These are phyloP conservation scores for Eucalyptus cladocalyx DNA, from an alignment of 345 rosid species.

Conservation along the genomic window DNA sequence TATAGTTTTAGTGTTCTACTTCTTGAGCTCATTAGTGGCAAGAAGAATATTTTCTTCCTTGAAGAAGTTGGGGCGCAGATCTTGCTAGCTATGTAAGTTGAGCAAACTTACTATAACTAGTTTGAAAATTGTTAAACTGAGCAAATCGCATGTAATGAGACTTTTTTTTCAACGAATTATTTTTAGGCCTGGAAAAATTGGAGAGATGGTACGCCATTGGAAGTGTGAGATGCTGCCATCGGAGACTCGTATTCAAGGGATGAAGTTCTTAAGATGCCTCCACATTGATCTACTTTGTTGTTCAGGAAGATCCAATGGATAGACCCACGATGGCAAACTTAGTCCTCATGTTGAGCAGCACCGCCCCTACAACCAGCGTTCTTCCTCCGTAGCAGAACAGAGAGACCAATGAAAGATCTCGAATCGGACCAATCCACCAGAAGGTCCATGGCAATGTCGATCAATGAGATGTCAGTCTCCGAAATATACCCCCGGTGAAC, in stretches of 20 bases:
- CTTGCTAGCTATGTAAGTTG: background rate
- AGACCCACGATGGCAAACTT: background rate
- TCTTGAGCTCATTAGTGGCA: slow-evolving; percentile 20
- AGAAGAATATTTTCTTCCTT: slow-evolving; percentile 8
- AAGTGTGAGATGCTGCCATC: slow-evolving; percentile 1
- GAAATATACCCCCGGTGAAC: background rate
- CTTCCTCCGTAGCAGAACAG: background rate
- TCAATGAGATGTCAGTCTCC: background rate
- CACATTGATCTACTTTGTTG: slow-evolving; percentile 7
- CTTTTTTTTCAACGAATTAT: background rate
- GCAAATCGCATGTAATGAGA: no score
- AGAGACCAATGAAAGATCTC: background rate
- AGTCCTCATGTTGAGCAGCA: background rate
- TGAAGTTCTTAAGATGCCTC: slow-evolving; percentile 15
- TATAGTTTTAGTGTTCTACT: slow-evolving; percentile 11
- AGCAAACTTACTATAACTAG: background rate
- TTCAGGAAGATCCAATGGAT: slow-evolving; percentile 6
- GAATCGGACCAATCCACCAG: background rate
- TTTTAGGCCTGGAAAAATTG: slow-evolving; percentile 15
- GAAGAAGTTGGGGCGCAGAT: background rate
- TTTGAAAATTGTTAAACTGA: no score
- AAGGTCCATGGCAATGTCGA: background rate
- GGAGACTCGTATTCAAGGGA: background rate
- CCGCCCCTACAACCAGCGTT: background rate
- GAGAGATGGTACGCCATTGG: background rate